Conservation (phyloP, 2,329 filamentous ascomycete genomes). For the Penicillium italicum region DNA sequence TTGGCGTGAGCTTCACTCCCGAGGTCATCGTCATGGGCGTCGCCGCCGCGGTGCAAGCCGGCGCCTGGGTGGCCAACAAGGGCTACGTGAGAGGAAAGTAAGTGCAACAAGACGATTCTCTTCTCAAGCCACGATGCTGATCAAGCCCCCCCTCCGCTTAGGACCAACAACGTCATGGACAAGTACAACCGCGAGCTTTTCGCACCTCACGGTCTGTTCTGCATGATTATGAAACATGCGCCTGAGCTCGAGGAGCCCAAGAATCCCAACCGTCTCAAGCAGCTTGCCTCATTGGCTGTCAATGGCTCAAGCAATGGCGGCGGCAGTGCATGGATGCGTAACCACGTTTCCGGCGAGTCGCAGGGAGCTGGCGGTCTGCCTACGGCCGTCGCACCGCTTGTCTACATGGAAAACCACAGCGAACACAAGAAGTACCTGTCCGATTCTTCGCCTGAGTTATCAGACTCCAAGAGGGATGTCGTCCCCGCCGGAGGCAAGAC, state of each 20-base stretch:
- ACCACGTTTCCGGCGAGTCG: neutral
- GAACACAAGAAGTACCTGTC: neutral
- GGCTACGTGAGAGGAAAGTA: conserved; percentile 19
- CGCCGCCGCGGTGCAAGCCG: conserved; percentile 39
- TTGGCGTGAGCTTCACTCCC: conserved; percentile 14
- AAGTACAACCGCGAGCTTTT: neutral
- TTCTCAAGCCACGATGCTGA: neutral
- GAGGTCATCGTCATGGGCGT: conserved; percentile 29
- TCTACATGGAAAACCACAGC: neutral
- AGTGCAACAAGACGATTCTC: neutral
- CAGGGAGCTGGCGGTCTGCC: neutral
- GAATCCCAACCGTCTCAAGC: neutral
- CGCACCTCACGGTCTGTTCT: neutral
- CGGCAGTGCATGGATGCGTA: neutral
- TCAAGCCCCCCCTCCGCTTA: neutral
- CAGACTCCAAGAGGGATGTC: neutral
- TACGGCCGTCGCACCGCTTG: neutral
- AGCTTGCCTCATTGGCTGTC: neutral
- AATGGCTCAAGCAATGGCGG: neutral
- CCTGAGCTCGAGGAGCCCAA: neutral
- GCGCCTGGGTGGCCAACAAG: conserved; percentile 28
- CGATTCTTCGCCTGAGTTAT: neutral
- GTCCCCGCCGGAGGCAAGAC: neutral
- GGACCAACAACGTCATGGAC: neutral
- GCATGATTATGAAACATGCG: neutral